Evolutionary conservation across 805 yeast species (phyloP), one percentile per base, ranked within the genome.

Genomic region (Komagataella populi): DNA sequence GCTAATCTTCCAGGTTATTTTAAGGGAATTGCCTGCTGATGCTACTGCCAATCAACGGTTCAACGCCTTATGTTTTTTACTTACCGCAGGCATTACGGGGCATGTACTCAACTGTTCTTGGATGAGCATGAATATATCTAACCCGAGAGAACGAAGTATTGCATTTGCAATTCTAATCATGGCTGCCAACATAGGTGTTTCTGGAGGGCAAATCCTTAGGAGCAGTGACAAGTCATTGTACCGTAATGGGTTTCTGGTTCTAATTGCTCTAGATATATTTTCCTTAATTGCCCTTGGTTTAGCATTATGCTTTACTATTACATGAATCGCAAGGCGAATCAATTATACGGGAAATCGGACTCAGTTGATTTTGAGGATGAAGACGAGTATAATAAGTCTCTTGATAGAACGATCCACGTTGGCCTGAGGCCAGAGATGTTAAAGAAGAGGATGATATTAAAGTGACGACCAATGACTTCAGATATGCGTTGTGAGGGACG

Each of bases 151-250:
- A 39, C 49, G 59, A 24, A 56, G 54, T 49, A 51, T 57, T 23
- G 51, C 56, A 7, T 50, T 56, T 52, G 56, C 56, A 3, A 16
- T 54, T 36, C 23, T 55, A 20, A 53, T 56, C 2, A 56, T 56
- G 58, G 54, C 55, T 23, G 57, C 57, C 3, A 54, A 57, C 46
- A 53, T 55, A 7, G 58, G 59, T 39, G 55, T 57, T 17, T 50
- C 53, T 50, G 59, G 55, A 50, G 57, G 58, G 2, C 58, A 57
- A 46, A 52, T 55, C 6, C 44, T 55, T 30, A 53, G 59, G 49
- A 52, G 47, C 6, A 39, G 46, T 47, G 59, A 57, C 48, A 52
- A 47, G n/a, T 57, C 59, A 12, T 20, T 50, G 14, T 57, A 57
- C 48, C 52, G 24, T 3, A 30, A 30, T 2, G 39, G 39, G 39